These are phyloP conservation scores for Takakia lepidozioides DNA, from an alignment of 225 moss, liverwort and hornwort species.

Conservation along the genomic window DNA sequence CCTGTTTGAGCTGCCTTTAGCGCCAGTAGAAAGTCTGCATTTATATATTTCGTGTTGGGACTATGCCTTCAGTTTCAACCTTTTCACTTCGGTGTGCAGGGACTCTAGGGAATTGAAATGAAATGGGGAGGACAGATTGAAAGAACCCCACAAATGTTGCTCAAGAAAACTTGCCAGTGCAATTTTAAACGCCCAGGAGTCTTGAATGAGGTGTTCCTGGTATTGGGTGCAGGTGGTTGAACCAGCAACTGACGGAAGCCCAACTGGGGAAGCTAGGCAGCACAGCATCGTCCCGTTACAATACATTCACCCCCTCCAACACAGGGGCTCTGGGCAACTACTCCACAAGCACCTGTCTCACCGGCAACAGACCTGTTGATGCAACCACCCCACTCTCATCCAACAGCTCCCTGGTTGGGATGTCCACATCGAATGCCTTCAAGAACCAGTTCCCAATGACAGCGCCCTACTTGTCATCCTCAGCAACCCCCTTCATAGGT, in stretches of 20 bases:
- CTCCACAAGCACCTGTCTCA: conserved; percentile 50
- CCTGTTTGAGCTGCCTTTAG: too few species aligned
- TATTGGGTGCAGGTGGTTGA: conserved; percentile 80
- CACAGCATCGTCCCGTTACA: conserved; percentile 45
- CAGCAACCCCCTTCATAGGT: conserved; percentile 26
- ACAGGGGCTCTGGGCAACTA: conserved; percentile 27
- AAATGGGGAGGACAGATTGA: too few species aligned
- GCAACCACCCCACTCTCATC: conserved; percentile 47
- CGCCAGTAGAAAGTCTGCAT: too few species aligned
- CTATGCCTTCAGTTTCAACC: too few species aligned
- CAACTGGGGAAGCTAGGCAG: conserved; percentile 69
- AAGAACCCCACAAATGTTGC: too few species aligned
- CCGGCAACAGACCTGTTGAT: conserved; percentile 35
- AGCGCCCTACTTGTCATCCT: conserved; percentile 48
- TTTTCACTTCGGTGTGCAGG: too few species aligned
- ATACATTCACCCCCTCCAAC: conserved; percentile 41
- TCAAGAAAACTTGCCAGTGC: too few species aligned
- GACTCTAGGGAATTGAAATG: too few species aligned
- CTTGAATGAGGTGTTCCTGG: too few species aligned
- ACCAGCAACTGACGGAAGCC: conserved; percentile 92
- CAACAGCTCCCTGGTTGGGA: conserved; percentile 35
- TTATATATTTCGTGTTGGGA: too few species aligned
- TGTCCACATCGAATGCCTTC: conserved; percentile 31
- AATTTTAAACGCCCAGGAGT: too few species aligned
- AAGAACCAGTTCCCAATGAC: conserved; percentile 53